Conservation (phyloP, 768 basidiomycete species). For the Mycena albidolilacea region DNA sequence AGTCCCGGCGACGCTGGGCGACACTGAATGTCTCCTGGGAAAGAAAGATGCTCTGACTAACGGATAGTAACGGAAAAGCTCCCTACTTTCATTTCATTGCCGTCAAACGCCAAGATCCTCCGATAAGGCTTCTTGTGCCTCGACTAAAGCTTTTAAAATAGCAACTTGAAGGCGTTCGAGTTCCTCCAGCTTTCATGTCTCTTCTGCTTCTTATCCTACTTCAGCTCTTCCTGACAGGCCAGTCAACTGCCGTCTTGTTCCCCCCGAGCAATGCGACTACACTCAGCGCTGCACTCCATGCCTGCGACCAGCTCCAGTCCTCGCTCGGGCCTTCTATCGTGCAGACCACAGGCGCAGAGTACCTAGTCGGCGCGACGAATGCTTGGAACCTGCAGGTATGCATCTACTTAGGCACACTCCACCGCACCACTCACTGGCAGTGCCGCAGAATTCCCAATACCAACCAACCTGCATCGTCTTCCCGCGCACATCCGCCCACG, state of each 20-base stretch:
- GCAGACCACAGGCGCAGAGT: slow-evolving; percentile 22
- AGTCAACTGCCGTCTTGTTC: slow-evolving; percentile 14
- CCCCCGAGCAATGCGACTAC: slow-evolving; percentile 17
- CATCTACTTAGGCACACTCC: no score
- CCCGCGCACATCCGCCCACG: not conserved
- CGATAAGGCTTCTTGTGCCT: no score
- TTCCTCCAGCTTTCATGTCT: not conserved
- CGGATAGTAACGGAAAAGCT: no score
- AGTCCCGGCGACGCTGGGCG: no score
- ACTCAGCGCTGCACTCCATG: slow-evolving; percentile 13
- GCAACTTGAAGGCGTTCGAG: no score
- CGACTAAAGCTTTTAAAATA: not conserved
- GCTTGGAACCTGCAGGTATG: slow-evolving; percentile 38
- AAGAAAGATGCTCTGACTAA: no score
- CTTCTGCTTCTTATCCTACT: not conserved
- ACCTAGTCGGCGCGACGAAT: slow-evolving; percentile 27
- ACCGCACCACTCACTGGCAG: not conserved
- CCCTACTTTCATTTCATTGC: no score
- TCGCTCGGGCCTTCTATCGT: slow-evolving; percentile 29
- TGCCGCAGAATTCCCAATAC: slow-evolving; percentile 35
- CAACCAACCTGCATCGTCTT: slow-evolving; percentile 19
- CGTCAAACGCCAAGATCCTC: no score
- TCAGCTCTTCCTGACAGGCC: not conserved
- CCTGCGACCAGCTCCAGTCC: slow-evolving; percentile 29
- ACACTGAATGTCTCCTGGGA: no score